Percentiles rank a stretch among this genome's conserved stretches.
Conservation (phyloP, 2,329 filamentous ascomycete species). For the Cladosporium cucumerinum region DNA sequence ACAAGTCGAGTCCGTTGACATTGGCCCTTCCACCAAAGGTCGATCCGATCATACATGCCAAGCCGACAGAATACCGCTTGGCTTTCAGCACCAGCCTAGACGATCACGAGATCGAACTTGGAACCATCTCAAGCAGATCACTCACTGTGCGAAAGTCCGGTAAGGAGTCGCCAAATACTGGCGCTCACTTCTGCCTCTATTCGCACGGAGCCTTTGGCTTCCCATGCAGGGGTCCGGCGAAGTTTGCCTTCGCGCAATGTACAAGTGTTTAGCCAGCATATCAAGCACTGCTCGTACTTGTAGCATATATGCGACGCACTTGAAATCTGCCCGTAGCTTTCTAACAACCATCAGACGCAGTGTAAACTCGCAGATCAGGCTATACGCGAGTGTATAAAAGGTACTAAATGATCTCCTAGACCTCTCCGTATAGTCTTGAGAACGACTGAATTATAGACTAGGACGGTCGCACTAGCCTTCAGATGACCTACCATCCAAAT, state of each 20-base stretch:
- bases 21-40: not conserved
- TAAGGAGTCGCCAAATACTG: not conserved
- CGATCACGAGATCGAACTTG: not conserved
- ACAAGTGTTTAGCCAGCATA: not conserved
- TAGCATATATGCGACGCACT: not conserved
- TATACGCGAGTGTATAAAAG: not conserved
- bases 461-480: not conserved
- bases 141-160: not conserved
- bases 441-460: not conserved
- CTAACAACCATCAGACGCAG: not conserved
- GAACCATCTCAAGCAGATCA: not conserved
- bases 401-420: not conserved
- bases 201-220: not conserved
- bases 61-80: not conserved
- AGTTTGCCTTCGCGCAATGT: not conserved
- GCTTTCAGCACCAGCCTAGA: not conserved
- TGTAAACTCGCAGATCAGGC: not conserved
- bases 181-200: not conserved
- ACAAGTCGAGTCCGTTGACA: not conserved
- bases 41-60: not conserved
- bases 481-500: not conserved
- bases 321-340: not conserved
- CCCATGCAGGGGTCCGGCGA: not conserved
- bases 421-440: not conserved
- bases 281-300: not conserved